Base-by-base conservation (phyloP, 768 basidiomycete genomes). In the Naganishia onofrii region DNA sequence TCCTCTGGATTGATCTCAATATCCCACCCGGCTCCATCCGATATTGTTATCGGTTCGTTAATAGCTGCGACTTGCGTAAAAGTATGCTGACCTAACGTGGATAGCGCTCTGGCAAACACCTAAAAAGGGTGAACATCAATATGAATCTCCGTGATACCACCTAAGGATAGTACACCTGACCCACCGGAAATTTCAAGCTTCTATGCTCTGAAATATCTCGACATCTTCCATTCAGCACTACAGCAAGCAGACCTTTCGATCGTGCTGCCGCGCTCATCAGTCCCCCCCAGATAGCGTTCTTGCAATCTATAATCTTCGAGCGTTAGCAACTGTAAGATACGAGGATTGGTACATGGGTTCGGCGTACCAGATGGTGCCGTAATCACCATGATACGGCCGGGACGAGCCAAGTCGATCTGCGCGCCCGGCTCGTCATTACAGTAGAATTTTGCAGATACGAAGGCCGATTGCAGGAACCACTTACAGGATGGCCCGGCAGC, bases 1-100 rank as follows among this genome's bases (percentile, higher is more conserved):
- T 74, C 74, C 4, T 72, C 72, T 10, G 71, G 69, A 34, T 69
- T 60, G 52, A 74, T 23, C 21, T 23, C 29, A 10, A 55, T 46
- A 10, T 31, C 10, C 4, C 34, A 44, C 7, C 60, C 60, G 23
- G 38, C 13, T 10, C n/a, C 42, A 29, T 26, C 17, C 13, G 23
- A 15, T 42, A 63, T 46, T 6, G 36, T 44, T 21, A 63, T 63
- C 7, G 60, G 38, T 23, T 36, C 12, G 23, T 63, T 28, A 26
- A 63, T 44, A 28, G 60, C n/a, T 21, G 60, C 38, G 13, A 63
- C 60, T 28, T 63, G 23, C 13, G 65, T 66, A 26, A 66, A 66
- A 0, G 65, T 32, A 21, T 31, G 34, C 34, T 66, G 65, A 17
- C 65, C 65, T 10, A 66, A 34, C 6, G 65, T 66, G 48, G 65